Evolutionary conservation across 1,284 basidiomycete species (phyloP), one percentile per base, ranked within the genome.

Genomic region (Fomitopsis betulina): DNA sequence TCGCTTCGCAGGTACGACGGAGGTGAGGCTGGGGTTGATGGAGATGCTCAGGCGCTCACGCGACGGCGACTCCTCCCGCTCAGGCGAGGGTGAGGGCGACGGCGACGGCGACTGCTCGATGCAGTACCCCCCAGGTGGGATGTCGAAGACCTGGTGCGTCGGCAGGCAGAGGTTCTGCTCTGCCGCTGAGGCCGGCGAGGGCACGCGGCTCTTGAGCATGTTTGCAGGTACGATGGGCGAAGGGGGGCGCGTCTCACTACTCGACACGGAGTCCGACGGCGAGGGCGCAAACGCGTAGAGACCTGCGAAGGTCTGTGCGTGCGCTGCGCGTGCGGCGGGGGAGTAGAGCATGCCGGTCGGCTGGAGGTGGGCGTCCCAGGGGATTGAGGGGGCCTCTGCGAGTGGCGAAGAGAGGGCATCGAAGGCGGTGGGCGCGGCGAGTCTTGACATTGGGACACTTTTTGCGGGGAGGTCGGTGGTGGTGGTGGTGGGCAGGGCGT

Each of bases 81-180:
- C 42, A 53, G 78, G 75, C 25, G 78, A 75, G 62, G 67, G 62
- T 56, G 68, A 59, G 23, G 64, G 74, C 55, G 73, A 73, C 54
- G 78, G 75, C 32, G 77, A 75, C 62, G 67, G 61, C 57, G 68
- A 57, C 7, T 51, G 30, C 32, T 47, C 45, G 45, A 51, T 60
- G 23, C 65, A 58, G 58, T 61, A 53, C 58, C 61, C 63, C n/a
- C 60, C 63, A n/a, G 64, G 52, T 32, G 80, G 73, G 59, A 86
- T 77, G 71, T 88, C 85, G 71, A 89, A 89, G 61, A 89, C 76
- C 72, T 89, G 84, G 68, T 83, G 81, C 12, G 87, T 89, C 38
- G 87, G 79, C 21, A 89, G 70, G 67, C 86, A 89, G 43, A 82
- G 72, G 58, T 80, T 76, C 57, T 79, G 79, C 59, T 69, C 66